phyloP scores from a whole-genome alignment of 2,329 filamentous ascomycete species.

The Harringtonia aguacate region DNA sequence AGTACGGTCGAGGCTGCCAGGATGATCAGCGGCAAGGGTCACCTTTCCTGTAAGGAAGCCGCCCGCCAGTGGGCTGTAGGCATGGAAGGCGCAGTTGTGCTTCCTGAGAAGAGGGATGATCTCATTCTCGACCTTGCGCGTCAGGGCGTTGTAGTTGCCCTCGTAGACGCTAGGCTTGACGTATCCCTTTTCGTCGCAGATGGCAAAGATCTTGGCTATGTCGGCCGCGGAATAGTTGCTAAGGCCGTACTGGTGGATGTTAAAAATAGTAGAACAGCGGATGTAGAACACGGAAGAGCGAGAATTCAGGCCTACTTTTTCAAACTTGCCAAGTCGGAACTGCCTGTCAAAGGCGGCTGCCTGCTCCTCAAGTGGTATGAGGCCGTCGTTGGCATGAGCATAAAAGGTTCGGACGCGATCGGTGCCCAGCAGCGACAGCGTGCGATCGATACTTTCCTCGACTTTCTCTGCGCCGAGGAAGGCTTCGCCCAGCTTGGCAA shows the following conservation, averaged over 20 bases:
- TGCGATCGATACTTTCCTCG: constrained; percentile 4
- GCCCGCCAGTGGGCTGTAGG: constrained; percentile 9
- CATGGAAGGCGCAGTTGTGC: not conserved
- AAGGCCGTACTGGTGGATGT: constrained; percentile 20
- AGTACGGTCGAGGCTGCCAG: constrained; percentile 5
- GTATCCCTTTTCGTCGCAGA: constrained; percentile 25
- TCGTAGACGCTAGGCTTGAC: constrained; percentile 33
- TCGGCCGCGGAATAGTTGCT: constrained; percentile 20
- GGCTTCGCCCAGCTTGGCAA: not conserved
- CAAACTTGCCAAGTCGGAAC: constrained; percentile 21
- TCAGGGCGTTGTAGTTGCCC: constrained; percentile 27
- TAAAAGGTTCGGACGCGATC: constrained; percentile 12
- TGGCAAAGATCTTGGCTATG: constrained; percentile 14
- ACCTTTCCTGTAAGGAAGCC: constrained; percentile 13
- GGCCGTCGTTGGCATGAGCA: constrained; percentile 16
- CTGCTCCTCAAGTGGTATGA: constrained; percentile 17
- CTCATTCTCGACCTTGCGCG: constrained; percentile 24
- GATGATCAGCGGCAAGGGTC: constrained; percentile 1
- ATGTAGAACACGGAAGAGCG: not conserved
- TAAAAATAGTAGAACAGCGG: not conserved
- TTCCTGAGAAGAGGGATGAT: constrained; percentile 32
- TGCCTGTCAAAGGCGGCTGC: constrained; percentile 19
- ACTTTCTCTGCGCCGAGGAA: constrained; percentile 3
- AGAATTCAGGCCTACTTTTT: constrained; percentile 2
- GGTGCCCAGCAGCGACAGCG: constrained; percentile 6